phyloP scores from a whole-genome alignment of 2,329 filamentous ascomycete species.

The Ophioceras dolichostomum region DNA sequence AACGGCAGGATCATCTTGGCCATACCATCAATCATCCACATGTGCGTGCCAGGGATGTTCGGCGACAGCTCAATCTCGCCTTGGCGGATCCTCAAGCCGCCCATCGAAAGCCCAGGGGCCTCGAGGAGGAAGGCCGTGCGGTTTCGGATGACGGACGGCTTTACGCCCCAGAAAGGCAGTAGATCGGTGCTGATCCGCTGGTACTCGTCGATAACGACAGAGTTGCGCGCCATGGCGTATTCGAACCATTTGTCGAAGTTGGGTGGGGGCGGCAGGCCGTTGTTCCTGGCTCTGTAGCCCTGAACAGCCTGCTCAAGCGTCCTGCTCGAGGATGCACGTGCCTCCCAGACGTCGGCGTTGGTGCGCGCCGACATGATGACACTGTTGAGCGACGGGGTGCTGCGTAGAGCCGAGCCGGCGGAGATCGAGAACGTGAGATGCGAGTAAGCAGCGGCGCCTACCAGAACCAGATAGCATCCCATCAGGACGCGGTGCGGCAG shows the following conservation, averaged over 20 bases:
- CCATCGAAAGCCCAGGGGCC: conserved; percentile 16
- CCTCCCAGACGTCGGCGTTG: conserved; percentile 16
- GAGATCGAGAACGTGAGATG: not conserved
- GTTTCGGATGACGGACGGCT: conserved; percentile 45
- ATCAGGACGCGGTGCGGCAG: not conserved
- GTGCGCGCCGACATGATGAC: conserved; percentile 25
- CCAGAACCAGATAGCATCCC: not conserved
- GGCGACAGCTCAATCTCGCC: conserved; percentile 17
- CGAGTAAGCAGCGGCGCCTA: not conserved
- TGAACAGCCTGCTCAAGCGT: conserved; percentile 59
- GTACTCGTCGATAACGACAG: conserved; percentile 57
- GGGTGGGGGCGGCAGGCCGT: conserved; percentile 71
- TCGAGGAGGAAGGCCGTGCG: conserved; percentile 24
- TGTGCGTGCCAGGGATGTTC: conserved; percentile 18
- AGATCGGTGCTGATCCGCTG: conserved; percentile 55
- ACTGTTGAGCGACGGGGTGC: not conserved
- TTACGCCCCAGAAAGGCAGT: conserved; percentile 56
- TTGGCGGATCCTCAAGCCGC: conserved; percentile 19
- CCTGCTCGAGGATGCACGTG: conserved; percentile 21
- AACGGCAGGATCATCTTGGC: conserved; percentile 26
- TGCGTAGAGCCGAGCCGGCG: not conserved
- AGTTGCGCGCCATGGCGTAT: conserved; percentile 43
- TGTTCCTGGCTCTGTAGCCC: conserved; percentile 75
- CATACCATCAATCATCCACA: conserved; percentile 24
- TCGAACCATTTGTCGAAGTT: conserved; percentile 69